A percentile compares a stretch with the other conserved stretches of the same genome.
Conservation (phyloP, 768 basidiomycete species). For the Arthromyces matolae region DNA sequence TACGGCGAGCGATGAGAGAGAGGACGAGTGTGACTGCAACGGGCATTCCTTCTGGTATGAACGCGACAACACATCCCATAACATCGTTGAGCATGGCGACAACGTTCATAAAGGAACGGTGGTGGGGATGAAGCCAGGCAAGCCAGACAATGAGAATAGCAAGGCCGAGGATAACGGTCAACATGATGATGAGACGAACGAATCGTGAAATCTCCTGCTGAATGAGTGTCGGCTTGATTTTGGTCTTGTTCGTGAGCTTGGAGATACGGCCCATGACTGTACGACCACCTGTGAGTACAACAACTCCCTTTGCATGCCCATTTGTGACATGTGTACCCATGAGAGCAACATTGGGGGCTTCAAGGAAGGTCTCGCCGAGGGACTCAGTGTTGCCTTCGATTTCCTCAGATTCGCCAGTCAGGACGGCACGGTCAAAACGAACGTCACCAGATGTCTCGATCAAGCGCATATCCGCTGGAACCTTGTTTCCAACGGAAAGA, state of each 20-base stretch:
- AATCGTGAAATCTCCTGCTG: too few relatives aligned
- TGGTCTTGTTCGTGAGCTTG: too few relatives aligned
- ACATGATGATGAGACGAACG: slow-evolving; percentile 42
- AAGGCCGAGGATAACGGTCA: slow-evolving; percentile 37
- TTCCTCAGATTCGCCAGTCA: slow-evolving; percentile 49
- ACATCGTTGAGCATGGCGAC: slow-evolving; percentile 50
- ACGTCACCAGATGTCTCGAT: slow-evolving; percentile 54
- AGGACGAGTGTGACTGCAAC: slow-evolving; percentile 53
- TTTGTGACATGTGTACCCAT: slow-evolving; percentile 40
- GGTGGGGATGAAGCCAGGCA: slow-evolving; percentile 31
- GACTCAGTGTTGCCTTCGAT: slow-evolving; percentile 43
- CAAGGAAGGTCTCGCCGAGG: too few relatives aligned
- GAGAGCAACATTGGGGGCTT: slow-evolving; percentile 47
- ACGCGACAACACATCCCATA: slow-evolving; percentile 43
- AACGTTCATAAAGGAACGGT: slow-evolving; percentile 46
- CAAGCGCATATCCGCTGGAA: slow-evolving; percentile 36
- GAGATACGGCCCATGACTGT: too few relatives aligned
- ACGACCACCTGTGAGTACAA: too few relatives aligned
- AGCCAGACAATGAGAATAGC: slow-evolving; percentile 42
- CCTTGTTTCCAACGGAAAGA: slow-evolving; percentile 10
- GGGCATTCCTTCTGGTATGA: slow-evolving; percentile 51
- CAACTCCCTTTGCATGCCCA: too few relatives aligned
- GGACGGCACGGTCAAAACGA: slow-evolving; percentile 47
- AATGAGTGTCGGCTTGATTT: too few relatives aligned
- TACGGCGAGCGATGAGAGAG: slow-evolving; percentile 11